Percentiles rank a stretch among this genome's conserved stretches.
Conservation (phyloP, 2,329 filamentous ascomycete species). For the Eutypa lata region DNA sequence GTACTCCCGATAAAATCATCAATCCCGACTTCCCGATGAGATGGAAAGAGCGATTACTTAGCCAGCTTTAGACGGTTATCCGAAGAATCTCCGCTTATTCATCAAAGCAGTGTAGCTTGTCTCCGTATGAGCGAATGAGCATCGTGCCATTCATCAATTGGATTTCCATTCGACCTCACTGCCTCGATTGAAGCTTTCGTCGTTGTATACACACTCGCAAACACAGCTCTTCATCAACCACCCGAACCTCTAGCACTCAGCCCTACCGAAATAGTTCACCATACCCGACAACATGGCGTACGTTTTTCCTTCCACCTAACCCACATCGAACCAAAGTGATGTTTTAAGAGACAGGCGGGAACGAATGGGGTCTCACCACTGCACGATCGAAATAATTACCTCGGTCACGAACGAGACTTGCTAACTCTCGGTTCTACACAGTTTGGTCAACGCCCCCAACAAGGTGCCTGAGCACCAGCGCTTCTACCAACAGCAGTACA, state of each 20-base stretch:
- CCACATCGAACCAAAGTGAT: slow-evolving; percentile 1
- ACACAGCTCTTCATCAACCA: slow-evolving; percentile 11
- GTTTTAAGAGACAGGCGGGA: no score
- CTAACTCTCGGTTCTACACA: slow-evolving; percentile 21
- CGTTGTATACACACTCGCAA: background rate
- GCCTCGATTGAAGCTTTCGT: background rate
- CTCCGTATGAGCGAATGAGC: background rate
- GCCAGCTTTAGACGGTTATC: no score
- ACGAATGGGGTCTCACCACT: no score
- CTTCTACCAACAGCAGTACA: slow-evolving; percentile 71
- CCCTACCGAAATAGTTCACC: slow-evolving; percentile 4
- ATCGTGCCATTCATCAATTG: slow-evolving; percentile 1
- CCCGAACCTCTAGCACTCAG: slow-evolving; percentile 10
- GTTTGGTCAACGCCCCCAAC: slow-evolving; percentile 70
- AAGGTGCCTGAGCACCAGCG: slow-evolving; percentile 72
- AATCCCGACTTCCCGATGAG: no score
- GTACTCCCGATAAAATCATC: background rate
- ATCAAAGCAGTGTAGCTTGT: background rate
- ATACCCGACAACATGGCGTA: slow-evolving; percentile 26
- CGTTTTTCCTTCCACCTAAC: slow-evolving; percentile 6
- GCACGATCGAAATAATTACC: no score
- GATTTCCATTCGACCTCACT: no score
- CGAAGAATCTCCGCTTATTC: background rate
- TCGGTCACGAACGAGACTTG: background rate
- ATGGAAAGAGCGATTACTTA: no score